Base-by-base conservation (phyloP, 2,329 filamentous ascomycete species). In the Colletotrichum nymphaeae region DNA sequence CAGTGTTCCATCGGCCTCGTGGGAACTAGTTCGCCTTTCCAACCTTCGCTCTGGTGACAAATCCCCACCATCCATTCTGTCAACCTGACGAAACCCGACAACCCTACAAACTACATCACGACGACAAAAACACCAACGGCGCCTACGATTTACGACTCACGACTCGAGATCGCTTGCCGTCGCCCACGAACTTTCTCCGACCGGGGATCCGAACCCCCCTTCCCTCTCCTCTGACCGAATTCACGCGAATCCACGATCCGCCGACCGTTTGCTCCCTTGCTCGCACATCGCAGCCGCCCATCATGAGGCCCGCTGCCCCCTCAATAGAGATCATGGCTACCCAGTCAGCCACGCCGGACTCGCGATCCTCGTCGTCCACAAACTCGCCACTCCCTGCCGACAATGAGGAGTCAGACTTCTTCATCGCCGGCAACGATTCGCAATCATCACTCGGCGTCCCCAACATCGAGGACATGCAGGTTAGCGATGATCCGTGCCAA, bases 381-480 rank as follows among this genome's bases (percentile, higher is more conserved):
- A 94, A 93, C 80, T 95, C 93, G 1, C 93, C 93, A 57, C 90
- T 89, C 64, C 91, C 93, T 65, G 91, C 91, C 80, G 93, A 95
- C 80, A 95, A 97, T 83, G 93, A 95, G 80, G 96, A 98, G 84
- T 97, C 95, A 77, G 96, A 98, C 84, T 98, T 97, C 83, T 97
- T 97, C 83, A 93, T 93, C 81, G 90, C 89, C 70, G 93, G 93
- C 78, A 98, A 98, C 85, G 96, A 98, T 84, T 98, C 96, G 4
- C 90, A 97, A 81, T 98, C 96, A 1, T 98, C 96, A 1, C 89
- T 98, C 69, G 95, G 95, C 66, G 91, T 95, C 42, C 93, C 93
- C 58, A 93, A 93, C 73, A 89, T 95, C 72, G 92, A 92, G 79
- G 93, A 95, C 78, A 93, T 92, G 89, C 92, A 89, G 80, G 91